Percentiles rank a stretch among this genome's conserved stretches.
phyloP scores from a whole-genome alignment of 2,329 filamentous ascomycete genomes.

The Xylaria sp. region DNA sequence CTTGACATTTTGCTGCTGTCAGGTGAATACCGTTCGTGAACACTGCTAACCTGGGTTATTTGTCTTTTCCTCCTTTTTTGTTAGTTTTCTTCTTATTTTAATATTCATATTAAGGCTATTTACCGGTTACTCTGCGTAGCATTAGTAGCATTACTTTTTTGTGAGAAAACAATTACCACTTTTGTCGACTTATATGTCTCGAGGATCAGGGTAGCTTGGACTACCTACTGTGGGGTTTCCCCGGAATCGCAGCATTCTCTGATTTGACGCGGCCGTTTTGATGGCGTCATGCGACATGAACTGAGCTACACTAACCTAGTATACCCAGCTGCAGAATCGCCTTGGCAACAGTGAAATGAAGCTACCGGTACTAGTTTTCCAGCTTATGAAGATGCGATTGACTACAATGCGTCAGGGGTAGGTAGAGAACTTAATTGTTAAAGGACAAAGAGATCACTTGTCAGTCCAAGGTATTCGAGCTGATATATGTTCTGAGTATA shows the following conservation, averaged over 20 bases:
- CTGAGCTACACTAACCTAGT: not conserved
- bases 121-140: not conserved
- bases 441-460: too few relatives aligned
- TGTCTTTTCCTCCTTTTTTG: not conserved
- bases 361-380: too few relatives aligned
- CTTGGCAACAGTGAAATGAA: too few relatives aligned
- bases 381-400: too few relatives aligned
- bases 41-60: not conserved
- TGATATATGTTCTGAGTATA: too few relatives aligned
- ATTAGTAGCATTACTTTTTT: not conserved
- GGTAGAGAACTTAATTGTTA: too few relatives aligned
- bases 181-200: too few relatives aligned
- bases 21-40: not conserved
- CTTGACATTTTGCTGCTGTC: not conserved
- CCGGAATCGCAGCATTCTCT: conserved; percentile 2
- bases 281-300: conserved; percentile 18
- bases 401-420: too few relatives aligned
- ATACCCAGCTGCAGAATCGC: not conserved
- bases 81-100: not conserved
- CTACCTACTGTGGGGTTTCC: conserved; percentile 11
- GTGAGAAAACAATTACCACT: too few relatives aligned
- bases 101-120: not conserved
- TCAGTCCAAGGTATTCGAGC: too few relatives aligned
- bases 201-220: not conserved
- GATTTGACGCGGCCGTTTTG: conserved; percentile 3